Evolutionary conservation across 1,139 yeast species (phyloP).

Genomic region (Blastobotrys arbuscula): DNA sequence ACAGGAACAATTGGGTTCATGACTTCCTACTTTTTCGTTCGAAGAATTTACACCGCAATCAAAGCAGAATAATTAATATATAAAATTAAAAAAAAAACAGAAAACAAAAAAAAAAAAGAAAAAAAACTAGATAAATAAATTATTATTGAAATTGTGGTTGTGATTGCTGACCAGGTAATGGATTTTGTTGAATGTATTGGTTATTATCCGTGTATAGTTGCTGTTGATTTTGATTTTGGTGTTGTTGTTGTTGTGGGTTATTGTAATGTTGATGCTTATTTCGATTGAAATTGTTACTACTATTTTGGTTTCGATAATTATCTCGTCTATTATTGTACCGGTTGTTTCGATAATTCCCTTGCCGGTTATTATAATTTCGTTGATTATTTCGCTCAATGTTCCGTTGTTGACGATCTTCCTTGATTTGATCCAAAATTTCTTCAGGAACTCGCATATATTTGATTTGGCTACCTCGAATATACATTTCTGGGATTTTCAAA

Average conservation of each 20-base stretch:
- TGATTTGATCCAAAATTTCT: conserved; percentile 46
- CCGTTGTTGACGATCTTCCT: conserved; percentile 77
- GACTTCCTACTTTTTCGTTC: conserved; percentile 56
- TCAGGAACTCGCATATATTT: conserved; percentile 64
- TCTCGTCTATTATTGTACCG: conserved; percentile 26
- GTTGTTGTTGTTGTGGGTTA: conserved; percentile 17
- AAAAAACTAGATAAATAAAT: not conserved
- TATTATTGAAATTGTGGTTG: not conserved
- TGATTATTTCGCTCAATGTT: conserved; percentile 39
- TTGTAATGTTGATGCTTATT: conserved; percentile 2
- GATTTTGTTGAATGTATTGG: not conserved
- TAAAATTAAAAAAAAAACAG: not conserved
- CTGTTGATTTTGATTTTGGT: conserved; percentile 33
- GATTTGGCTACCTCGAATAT: conserved; percentile 79
- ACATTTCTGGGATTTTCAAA: conserved; percentile 66
- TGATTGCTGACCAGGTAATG: not conserved
- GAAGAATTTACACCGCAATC: conserved; percentile 51
- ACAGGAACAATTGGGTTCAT: conserved; percentile 73
- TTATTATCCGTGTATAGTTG: conserved; percentile 13
- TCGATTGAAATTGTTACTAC: conserved; percentile 2
- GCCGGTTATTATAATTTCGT: conserved; percentile 37
- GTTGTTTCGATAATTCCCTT: conserved; percentile 15
- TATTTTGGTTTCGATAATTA: not conserved
- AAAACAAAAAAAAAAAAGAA: not conserved
- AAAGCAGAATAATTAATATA: conserved; percentile 42